A percentile compares a stretch with the other conserved stretches of the same genome.
Conservation (phyloP, 2,329 filamentous ascomycete species). For the Basipetospora chlamydospora region DNA sequence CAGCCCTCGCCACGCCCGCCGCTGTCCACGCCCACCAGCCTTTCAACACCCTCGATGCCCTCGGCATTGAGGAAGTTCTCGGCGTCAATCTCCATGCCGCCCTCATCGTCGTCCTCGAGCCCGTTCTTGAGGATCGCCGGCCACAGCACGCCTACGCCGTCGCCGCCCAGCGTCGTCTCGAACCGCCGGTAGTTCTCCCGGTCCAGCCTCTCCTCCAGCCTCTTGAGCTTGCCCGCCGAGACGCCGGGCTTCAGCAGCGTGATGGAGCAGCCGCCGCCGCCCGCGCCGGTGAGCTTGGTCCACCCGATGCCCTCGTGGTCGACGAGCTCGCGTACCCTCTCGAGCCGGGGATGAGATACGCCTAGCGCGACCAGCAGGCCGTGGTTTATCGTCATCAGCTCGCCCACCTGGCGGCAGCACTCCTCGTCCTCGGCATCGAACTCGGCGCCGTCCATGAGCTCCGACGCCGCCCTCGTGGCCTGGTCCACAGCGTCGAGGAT, state of each 20-base stretch:
- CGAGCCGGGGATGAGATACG: conserved; percentile 85
- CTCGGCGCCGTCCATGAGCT: conserved; percentile 40
- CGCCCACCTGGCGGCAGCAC: conserved; percentile 60
- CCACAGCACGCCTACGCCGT: conserved; percentile 88
- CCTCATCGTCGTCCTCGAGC: conserved; percentile 59
- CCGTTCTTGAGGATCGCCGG: conserved; percentile 82
- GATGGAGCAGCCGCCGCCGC: conserved; percentile 91
- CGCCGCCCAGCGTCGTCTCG: conserved; percentile 77
- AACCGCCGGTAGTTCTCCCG: conserved; percentile 71
- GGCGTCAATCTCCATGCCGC: conserved; percentile 84
- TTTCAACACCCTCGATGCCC: conserved; percentile 73
- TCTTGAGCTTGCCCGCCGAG: conserved; percentile 37
- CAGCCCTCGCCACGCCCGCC: conserved; percentile 60
- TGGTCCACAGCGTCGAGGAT: conserved; percentile 79
- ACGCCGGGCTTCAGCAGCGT: conserved; percentile 64
- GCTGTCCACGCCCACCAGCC: conserved; percentile 66
- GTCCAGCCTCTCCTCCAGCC: conserved; percentile 50
- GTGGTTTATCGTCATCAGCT: conserved; percentile 88
- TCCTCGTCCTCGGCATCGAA: conserved; percentile 53
- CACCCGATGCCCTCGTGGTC: conserved; percentile 84
- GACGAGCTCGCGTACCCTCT: conserved; percentile 80
- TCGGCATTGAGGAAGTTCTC: conserved; percentile 71
- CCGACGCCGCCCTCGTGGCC: conserved; percentile 42
- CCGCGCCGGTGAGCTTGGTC: conserved; percentile 94
- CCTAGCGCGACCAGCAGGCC: conserved; percentile 81